Conservation (phyloP, 169 alveolate genomes). For the Condylostoma magnum region DNA sequence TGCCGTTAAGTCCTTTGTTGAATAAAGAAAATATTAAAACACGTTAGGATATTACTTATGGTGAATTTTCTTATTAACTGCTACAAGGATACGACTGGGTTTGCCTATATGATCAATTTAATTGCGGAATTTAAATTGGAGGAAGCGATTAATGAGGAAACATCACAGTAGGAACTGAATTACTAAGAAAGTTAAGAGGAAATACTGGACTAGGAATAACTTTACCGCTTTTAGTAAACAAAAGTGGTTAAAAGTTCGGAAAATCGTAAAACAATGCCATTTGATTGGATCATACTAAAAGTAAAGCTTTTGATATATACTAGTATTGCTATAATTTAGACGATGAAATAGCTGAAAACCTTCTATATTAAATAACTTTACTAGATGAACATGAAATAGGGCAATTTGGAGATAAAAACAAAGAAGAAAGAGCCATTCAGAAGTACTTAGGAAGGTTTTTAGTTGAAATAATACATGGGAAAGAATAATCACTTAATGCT, state of each 20-base stretch:
- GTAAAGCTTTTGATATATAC: not conserved
- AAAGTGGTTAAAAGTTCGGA: slow-evolving; percentile 18
- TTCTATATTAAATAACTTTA: slow-evolving; percentile 1
- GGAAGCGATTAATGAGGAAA: slow-evolving; percentile 35
- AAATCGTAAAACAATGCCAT: slow-evolving; percentile 28
- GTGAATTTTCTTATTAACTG: slow-evolving; percentile 20
- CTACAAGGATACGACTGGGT: slow-evolving; percentile 21
- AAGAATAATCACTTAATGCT: not conserved
- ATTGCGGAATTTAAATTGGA: slow-evolving; percentile 22
- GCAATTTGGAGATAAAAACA: not conserved
- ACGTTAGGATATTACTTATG: not conserved
- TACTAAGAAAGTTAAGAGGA: not conserved
- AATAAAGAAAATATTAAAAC: slow-evolving; percentile 16
- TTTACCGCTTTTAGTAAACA: not conserved
- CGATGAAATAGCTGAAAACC: not conserved
- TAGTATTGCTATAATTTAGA: slow-evolving; percentile 25
- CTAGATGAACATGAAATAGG: not conserved
- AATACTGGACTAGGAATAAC: slow-evolving; percentile 3
- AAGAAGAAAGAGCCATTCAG: slow-evolving; percentile 14
- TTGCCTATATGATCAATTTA: not conserved
- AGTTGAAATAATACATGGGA: slow-evolving; percentile 5
- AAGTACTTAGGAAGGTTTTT: not conserved
- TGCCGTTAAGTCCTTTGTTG: slow-evolving; percentile 12
- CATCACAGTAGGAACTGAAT: slow-evolving; percentile 19
- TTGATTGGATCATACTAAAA: not conserved